Evolutionary conservation across 352 stramenopile genomes (phyloP).

Genomic region (Pythium brachiatum): DNA sequence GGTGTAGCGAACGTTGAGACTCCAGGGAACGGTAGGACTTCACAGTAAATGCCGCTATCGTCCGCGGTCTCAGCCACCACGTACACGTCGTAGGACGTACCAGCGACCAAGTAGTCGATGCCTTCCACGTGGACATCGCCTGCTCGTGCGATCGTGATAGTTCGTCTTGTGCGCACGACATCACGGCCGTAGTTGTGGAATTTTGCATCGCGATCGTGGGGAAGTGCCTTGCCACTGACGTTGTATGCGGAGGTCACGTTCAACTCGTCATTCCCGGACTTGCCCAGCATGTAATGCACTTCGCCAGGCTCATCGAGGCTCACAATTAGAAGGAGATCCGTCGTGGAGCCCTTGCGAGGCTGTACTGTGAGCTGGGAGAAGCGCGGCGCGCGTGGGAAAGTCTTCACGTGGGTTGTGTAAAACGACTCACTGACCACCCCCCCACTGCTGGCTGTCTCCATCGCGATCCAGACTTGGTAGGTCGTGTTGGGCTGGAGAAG

Average conservation of each 20-base stretch:
- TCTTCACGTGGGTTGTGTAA: conserved; percentile 35
- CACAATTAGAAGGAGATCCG: conserved; percentile 59
- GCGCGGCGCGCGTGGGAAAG: conserved; percentile 37
- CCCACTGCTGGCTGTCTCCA: conserved; percentile 22
- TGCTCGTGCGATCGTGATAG: conserved; percentile 31
- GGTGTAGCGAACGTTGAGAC: conserved; percentile 64
- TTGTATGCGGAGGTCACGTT: conserved; percentile 76
- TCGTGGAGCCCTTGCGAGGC: conserved; percentile 71
- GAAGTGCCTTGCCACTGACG: conserved; percentile 55
- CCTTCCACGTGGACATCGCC: conserved; percentile 42
- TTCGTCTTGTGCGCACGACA: conserved; percentile 50
- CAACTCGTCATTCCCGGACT: conserved; percentile 55
- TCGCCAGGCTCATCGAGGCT: conserved; percentile 56
- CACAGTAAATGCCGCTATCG: conserved; percentile 60
- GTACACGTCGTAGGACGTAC: conserved; percentile 62
- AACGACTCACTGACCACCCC: conserved; percentile 63
- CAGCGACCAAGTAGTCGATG: conserved; percentile 57
- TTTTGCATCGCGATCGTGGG: conserved; percentile 30
- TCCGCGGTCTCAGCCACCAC: conserved; percentile 50
- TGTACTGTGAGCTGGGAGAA: conserved; percentile 45
- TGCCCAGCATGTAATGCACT: conserved; percentile 71
- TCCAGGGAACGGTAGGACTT: conserved; percentile 37
- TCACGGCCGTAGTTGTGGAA: conserved; percentile 62
- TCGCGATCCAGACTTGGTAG: conserved; percentile 29
- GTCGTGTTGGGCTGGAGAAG: conserved; percentile 27